Evolutionary conservation across 148 eudicot species (phyloP).

Genomic region (Arctostaphylos glauca): DNA sequence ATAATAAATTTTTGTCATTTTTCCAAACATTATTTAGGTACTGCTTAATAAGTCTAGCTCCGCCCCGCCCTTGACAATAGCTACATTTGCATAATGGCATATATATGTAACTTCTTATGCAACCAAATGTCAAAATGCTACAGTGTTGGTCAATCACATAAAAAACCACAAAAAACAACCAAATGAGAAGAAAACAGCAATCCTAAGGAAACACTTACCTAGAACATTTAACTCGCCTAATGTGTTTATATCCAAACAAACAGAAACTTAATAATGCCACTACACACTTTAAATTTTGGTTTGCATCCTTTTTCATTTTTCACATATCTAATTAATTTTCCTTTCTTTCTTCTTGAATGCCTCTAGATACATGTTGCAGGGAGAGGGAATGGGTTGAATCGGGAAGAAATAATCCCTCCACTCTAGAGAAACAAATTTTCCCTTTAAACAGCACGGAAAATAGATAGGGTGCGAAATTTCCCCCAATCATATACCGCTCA

Average conservation of each 20-base stretch:
- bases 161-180: neutral
- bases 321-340: neutral
- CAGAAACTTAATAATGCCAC: no score
- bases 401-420: neutral
- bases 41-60: no score
- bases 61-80: no score
- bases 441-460: neutral
- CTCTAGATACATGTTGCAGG: neutral
- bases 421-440: neutral
- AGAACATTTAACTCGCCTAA: neutral
- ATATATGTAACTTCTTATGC: neutral
- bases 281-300: no score
- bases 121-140: neutral
- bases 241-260: neutral
- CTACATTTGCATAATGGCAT: neutral
- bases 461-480: neutral
- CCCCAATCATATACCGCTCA: neutral
- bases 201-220: neutral
- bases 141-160: neutral
- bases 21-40: no score
- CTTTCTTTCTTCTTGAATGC: neutral
- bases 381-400: neutral
- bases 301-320: neutral
- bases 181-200: neutral
- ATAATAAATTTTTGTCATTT: no score